A percentile compares a stretch with the other conserved stretches of the same genome.
Evolutionary conservation across 2,329 filamentous ascomycete genomes (phyloP).

Genomic region (Aspergillus uvarum): DNA sequence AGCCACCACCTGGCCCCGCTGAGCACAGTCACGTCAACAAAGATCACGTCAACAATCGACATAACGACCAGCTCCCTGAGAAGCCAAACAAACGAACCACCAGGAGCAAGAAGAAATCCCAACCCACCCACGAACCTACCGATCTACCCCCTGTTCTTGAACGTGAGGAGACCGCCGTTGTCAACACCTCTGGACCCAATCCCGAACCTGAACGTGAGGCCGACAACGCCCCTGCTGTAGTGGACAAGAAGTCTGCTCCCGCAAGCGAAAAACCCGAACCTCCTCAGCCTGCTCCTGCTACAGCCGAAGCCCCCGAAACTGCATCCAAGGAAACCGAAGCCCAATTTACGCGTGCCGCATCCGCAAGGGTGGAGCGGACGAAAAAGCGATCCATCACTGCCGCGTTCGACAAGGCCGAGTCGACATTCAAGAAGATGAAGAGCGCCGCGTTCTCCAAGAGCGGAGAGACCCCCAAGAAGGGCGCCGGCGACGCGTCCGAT

Average conservation of each 20-base stretch:
- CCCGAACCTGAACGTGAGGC: background rate
- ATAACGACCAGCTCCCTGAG: background rate
- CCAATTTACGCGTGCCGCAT: background rate
- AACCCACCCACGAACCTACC: constrained; percentile 8
- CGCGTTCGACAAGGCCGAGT: background rate
- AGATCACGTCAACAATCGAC: background rate
- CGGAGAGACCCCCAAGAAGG: background rate
- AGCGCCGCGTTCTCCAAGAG: background rate
- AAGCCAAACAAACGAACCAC: constrained; percentile 8
- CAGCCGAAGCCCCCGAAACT: background rate
- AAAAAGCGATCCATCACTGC: background rate
- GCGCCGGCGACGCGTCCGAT: background rate
- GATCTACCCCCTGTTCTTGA: constrained; percentile 49
- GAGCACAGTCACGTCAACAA: constrained; percentile 1
- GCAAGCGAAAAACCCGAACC: background rate
- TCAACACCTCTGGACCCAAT: constrained; percentile 27
- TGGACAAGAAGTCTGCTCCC: background rate
- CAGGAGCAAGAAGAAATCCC: constrained; percentile 3
- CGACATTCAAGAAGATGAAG: background rate
- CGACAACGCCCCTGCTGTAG: background rate
- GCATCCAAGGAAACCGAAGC: background rate
- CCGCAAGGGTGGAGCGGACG: background rate
- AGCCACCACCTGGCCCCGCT: constrained; percentile 21
- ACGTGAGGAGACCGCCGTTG: constrained; percentile 44
- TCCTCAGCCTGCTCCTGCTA: background rate